Evolutionary conservation across 441 rosid species (phyloP).

Genomic region (Viola pubescens): DNA sequence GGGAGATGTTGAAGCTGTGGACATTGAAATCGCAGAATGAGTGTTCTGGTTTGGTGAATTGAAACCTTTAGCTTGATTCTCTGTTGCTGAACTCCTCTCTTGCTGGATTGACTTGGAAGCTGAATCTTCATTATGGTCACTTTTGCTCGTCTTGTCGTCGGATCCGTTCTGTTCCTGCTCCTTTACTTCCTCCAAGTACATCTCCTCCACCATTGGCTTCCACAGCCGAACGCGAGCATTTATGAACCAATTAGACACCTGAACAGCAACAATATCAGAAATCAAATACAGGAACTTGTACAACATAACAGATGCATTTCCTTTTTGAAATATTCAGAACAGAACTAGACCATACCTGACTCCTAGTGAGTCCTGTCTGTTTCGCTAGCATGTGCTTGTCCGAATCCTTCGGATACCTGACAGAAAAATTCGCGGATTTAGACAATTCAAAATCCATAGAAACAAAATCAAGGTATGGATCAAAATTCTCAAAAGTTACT

Average conservation of each 20-base stretch:
- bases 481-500: constrained; percentile 14
- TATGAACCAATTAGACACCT: constrained; percentile 93
- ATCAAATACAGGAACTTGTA: background rate
- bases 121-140: constrained; percentile 54
- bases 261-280: constrained; percentile 2
- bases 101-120: constrained; percentile 43
- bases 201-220: constrained; percentile 97
- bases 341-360: constrained; percentile 41
- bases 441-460: background rate
- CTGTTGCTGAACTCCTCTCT: constrained; percentile 31
- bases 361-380: constrained; percentile 75
- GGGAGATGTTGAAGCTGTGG: constrained; percentile 46
- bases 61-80: constrained; percentile 26
- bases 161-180: constrained; percentile 55
- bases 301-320: background rate
- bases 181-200: constrained; percentile 70
- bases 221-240: constrained; percentile 92
- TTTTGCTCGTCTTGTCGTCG: constrained; percentile 52
- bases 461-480: background rate
- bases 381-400: constrained; percentile 77
- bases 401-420: constrained; percentile 79
- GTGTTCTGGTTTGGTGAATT: constrained; percentile 32
- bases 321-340: background rate
- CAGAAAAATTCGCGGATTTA: constrained; percentile 5
- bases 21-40: constrained; percentile 38